Percentiles rank a stretch among this genome's conserved stretches.
These are phyloP conservation scores for Cruciata laevipes DNA, from an alignment of 257 asterid genomes.

Conservation along the genomic window DNA sequence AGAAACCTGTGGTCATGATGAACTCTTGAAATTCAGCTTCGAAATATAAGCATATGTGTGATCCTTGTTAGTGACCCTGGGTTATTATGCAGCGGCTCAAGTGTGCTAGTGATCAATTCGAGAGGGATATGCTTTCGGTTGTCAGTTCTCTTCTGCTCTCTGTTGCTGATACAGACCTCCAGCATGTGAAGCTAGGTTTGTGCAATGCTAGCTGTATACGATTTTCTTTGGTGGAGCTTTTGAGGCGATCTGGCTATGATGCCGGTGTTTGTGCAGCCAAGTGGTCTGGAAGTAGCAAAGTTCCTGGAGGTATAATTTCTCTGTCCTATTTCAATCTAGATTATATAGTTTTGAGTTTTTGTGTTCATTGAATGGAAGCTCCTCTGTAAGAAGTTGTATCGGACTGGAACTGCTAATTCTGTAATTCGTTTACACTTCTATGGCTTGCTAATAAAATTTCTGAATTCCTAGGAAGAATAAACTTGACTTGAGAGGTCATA, in stretches of 20 bases:
- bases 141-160: slow-evolving; percentile 52
- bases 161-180: slow-evolving; percentile 42
- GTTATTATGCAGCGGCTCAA: slow-evolving; percentile 41
- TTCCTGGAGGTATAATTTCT: slow-evolving; percentile 52
- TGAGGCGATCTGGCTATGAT: slow-evolving; percentile 63
- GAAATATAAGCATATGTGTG: not conserved
- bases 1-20: not conserved
- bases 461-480: not conserved
- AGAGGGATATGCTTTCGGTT: slow-evolving; percentile 41
- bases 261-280: slow-evolving; percentile 65
- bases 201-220: slow-evolving; percentile 78
- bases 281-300: slow-evolving; percentile 62
- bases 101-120: slow-evolving; percentile 44
- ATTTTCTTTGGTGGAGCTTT: slow-evolving; percentile 51
- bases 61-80: not conserved
- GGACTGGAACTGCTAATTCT: not conserved
- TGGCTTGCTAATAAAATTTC: not conserved
- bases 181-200: slow-evolving; percentile 32
- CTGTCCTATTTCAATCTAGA: not conserved
- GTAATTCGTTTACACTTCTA: too few species aligned
- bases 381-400: not conserved
- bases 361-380: not conserved
- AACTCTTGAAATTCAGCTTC: not conserved
- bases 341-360: not conserved
- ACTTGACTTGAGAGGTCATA: not conserved